Evolutionary conservation across 208 protist genomes (phyloP).

Genomic region (Leishmania arabica): DNA sequence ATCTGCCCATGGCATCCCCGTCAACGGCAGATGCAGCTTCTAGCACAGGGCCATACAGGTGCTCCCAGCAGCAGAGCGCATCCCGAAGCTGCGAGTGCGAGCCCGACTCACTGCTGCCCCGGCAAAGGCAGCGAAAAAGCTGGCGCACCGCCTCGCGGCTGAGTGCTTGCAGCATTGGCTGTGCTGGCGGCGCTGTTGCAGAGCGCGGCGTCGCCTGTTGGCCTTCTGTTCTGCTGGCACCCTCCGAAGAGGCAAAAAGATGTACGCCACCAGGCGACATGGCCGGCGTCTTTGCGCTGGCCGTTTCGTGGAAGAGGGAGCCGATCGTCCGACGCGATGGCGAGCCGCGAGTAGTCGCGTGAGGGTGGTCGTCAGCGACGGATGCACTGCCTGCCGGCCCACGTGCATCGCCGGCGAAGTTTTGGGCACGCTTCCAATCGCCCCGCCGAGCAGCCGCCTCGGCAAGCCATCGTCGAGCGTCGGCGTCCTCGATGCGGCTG

Average conservation of each 20-base stretch:
- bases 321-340: constrained; percentile 6
- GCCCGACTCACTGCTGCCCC: background rate
- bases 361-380: background rate
- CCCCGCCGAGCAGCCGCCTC: constrained; percentile 78
- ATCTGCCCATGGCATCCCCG: background rate
- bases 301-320: constrained; percentile 24
- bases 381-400: background rate
- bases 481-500: constrained; percentile 22
- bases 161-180: constrained; percentile 16
- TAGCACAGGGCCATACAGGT: constrained; percentile 27
- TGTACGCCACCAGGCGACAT: background rate
- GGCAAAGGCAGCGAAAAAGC: constrained; percentile 28
- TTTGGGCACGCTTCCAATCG: constrained; percentile 40
- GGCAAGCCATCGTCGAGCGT: constrained; percentile 49
- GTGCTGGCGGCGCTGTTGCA: background rate
- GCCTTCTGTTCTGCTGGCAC: background rate
- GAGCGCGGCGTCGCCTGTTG: background rate
- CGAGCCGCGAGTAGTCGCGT: background rate
- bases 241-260: background rate
- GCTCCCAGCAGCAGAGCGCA: constrained; percentile 29
- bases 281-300: background rate
- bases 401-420: background rate
- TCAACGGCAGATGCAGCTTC: background rate
- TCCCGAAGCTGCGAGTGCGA: background rate
- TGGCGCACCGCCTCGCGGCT: constrained; percentile 26